Evolutionary conservation across 768 basidiomycete species (phyloP), one percentile per base, ranked within the genome.

Genomic region (Chiua virens): DNA sequence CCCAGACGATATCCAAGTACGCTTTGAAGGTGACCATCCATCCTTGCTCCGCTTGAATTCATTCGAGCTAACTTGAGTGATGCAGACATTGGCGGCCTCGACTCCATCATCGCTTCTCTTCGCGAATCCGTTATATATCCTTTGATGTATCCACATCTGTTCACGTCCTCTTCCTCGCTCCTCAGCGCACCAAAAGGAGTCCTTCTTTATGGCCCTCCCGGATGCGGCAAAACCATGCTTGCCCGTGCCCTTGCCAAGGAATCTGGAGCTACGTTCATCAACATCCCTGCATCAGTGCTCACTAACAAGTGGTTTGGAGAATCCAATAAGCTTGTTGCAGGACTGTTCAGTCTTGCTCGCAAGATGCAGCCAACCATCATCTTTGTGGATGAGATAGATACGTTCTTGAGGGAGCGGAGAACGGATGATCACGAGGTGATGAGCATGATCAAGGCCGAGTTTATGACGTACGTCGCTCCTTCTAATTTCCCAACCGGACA

Each of bases 341-440:
- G 88, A 2, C 72, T 98, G 40, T 98, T 99, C 74, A 90, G 91
- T 44, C 83, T 99, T 18, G 97, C 97, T 22, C 76, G 85, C 45
- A 98, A 98, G 72, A 82, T 90, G 3, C 92, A 98, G 62, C 97
- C 97, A 1, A 81, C 86, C 51, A 98, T 99, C 65, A 95, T 99
- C 58, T 99, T 99, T 71, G 97, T 98, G 63, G 96, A 99, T 67
- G 96, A 98, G 71, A 98, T 99, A 58, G 96, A 99, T 63, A 92
- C 90, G 1, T 92, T 99, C 69, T 72, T 99, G 67, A 78, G 95
- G 48, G 91, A 96, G 66, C 78, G 96, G 54, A 84, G 85, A 25
- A 81, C 83, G 49, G 86, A 87, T 10, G 96, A 98, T 63, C 97
- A 99, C 66, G 97, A 99, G 62, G 96, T 93, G 45, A 98, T 94